These are phyloP conservation scores for Pythium rishiriense DNA, from an alignment of 352 stramenopile genomes.

Conservation along the genomic window DNA sequence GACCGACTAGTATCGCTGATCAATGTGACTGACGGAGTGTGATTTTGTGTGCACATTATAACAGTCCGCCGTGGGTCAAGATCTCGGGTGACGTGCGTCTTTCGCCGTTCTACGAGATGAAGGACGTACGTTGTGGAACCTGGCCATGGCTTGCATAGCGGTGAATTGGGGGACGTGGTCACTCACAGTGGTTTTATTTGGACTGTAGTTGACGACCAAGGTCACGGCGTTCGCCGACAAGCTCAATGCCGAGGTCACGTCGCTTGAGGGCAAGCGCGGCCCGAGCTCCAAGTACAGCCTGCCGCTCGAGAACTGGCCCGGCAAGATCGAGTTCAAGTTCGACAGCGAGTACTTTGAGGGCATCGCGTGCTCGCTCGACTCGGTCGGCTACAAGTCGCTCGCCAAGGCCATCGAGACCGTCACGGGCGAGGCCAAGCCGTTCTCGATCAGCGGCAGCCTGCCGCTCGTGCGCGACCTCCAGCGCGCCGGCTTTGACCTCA, in stretches of 20 bases:
- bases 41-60: slow-evolving; percentile 26
- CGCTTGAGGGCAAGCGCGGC: slow-evolving; percentile 79
- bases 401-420: slow-evolving; percentile 75
- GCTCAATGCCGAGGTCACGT: slow-evolving; percentile 84
- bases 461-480: slow-evolving; percentile 79
- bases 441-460: slow-evolving; percentile 90
- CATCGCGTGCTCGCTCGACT: slow-evolving; percentile 92
- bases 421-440: slow-evolving; percentile 82
- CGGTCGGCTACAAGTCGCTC: slow-evolving; percentile 87
- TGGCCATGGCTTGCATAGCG: too few relatives aligned
- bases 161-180: too few relatives aligned
- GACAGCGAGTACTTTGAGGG: slow-evolving; percentile 81
- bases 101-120: slow-evolving; percentile 92
- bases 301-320: slow-evolving; percentile 69
- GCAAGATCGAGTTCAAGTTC: slow-evolving; percentile 89
- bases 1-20: too few relatives aligned
- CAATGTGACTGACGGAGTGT: neutral
- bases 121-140: slow-evolving; percentile 84
- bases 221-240: slow-evolving; percentile 84
- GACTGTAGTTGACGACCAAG: slow-evolving; percentile 61
- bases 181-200: slow-evolving; percentile 13
- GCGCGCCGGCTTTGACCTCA: slow-evolving; percentile 72
- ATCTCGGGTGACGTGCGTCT: slow-evolving; percentile 90
- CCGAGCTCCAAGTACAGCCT: slow-evolving; percentile 92
- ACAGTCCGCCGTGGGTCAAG: slow-evolving; percentile 89